Conservation (phyloP, 306 rosid genomes). For the apple (Malus domestica) region ASM211411v1 NC_041805.1:29267001-29267500, state of each 20-base stretch:
- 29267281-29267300: background rate
- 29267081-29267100: conserved; percentile 9
- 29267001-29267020: background rate
- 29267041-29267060: background rate
- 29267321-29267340: background rate
- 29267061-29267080: background rate
- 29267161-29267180: conserved; percentile 26
- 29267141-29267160: conserved; percentile 47
- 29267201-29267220: background rate
- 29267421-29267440: conserved; percentile 24
- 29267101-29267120: conserved; percentile 15
- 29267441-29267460: conserved; percentile 33
- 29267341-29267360: background rate
- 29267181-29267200: conserved; percentile 37
- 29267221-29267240: background rate
- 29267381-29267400: conserved; percentile 26
- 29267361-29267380: conserved; percentile 42
- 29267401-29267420: background rate
- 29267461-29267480: conserved; percentile 43
- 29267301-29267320: conserved; percentile 2
- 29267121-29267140: conserved; percentile 24
- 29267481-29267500: conserved; percentile 24
- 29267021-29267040: background rate
- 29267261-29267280: conserved; percentile 1
- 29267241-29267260: background rate